Evolutionary conservation across 805 yeast genomes (phyloP), one percentile per base, ranked within the genome.

Genomic region (Kodamaea laetipori): DNA sequence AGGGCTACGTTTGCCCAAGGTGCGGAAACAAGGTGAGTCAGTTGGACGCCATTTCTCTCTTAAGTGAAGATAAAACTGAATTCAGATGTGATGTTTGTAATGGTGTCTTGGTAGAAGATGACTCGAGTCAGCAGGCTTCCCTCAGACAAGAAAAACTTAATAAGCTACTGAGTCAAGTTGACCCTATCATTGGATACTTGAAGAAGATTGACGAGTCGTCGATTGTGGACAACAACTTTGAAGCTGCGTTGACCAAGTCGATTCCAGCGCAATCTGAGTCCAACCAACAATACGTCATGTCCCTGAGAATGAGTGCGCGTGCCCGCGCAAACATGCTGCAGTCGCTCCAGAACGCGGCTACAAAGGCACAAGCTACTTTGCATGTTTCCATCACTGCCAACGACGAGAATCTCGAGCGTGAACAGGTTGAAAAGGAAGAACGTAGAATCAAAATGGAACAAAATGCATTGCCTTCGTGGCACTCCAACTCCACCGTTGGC

Each of bases 391-490:
- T 94, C 41, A 82, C 95, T 4, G 94, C 92, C 12, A 86, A 82
- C 54, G 97, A 88, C 63, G 95, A 87, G 56, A 80, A 81, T 48
- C 74, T 77, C 52, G 82, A 77, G 58, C 77, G 80, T 53, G 90
- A 83, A 64, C 76, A 76, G 54, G 76, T 72, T 58, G 82, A 81
- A 53, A 71, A 78, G 58, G 84, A 86, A 61, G 81, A 72, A 70
- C 82, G 77, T 75, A 81, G 78, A 63, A 83, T 77, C 63, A 75
- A 79, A 52, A 74, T 90, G 63, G 84, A 86, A 58, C 97, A 92
- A 63, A 94, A 94, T 61, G 97, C 97, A 3, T 74, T 94, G 52
- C 99, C 99, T 6, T 84, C 94, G 21, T 94, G 99, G 99, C 96
- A 94, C 61, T 81, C 85, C 51, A 84, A 84, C 53, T 81, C 92